A percentile compares a stretch with the other conserved stretches of the same genome.
Conservation (phyloP, 768 basidiomycete species). For the Russula emetica region DNA sequence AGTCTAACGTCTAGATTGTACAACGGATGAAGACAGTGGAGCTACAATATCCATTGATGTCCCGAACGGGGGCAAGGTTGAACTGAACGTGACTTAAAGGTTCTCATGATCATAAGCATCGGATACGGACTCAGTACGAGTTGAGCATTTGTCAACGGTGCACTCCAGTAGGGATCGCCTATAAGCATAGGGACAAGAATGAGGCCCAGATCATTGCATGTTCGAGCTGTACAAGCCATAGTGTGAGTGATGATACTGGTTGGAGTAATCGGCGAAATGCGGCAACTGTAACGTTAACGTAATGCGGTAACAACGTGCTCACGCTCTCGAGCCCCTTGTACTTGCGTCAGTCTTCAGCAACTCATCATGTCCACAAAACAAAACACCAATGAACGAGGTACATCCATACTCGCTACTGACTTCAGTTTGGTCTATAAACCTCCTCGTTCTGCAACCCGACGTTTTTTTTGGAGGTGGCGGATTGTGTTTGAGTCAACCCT, state of each 20-base stretch:
- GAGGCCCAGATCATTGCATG: too few relatives aligned
- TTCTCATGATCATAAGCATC: not conserved
- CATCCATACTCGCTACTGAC: constrained; percentile 29
- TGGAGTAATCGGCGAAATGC: too few relatives aligned
- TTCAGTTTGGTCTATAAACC: constrained; percentile 31
- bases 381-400: not conserved
- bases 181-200: too few relatives aligned
- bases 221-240: too few relatives aligned
- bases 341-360: too few relatives aligned
- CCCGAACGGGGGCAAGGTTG: too few relatives aligned
- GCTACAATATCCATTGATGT: too few relatives aligned
- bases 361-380: constrained; percentile 13
- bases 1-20: not conserved
- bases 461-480: constrained; percentile 48
- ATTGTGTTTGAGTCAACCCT: constrained; percentile 58
- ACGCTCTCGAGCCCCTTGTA: too few relatives aligned
- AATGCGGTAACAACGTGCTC: too few relatives aligned
- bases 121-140: not conserved
- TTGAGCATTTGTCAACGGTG: not conserved
- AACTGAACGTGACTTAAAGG: too few relatives aligned
- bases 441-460: constrained; percentile 28
- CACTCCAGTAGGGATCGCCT: not conserved
- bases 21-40: not conserved
- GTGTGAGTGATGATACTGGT: too few relatives aligned
- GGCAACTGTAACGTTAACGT: too few relatives aligned